These are phyloP conservation scores for Apiospora malaysiana DNA, from an alignment of 2,329 filamentous ascomycete species.

Conservation along the genomic window DNA sequence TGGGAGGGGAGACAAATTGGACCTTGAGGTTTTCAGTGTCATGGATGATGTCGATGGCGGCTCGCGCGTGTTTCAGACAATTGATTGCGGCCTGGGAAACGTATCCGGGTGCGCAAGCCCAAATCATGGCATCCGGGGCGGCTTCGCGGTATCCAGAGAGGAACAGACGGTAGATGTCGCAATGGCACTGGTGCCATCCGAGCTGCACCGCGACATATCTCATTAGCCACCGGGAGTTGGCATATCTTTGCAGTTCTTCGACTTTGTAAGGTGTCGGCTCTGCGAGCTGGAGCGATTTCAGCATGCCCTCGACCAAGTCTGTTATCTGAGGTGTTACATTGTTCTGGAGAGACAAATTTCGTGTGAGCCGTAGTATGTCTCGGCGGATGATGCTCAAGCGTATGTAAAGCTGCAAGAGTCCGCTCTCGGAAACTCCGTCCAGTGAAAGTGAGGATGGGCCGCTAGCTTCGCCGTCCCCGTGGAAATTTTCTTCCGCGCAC, in stretches of 20 bases:
- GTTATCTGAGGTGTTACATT: slow-evolving; percentile 22
- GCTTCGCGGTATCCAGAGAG: background rate
- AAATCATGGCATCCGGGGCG: background rate
- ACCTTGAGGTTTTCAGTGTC: background rate
- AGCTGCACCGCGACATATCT: background rate
- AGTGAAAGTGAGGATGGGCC: background rate
- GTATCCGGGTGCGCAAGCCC: background rate
- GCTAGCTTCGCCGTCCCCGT: slow-evolving; percentile 3
- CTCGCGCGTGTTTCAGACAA: background rate
- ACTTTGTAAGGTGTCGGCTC: background rate
- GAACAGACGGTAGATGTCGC: background rate
- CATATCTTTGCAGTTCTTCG: background rate
- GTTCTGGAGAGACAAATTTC: slow-evolving; percentile 29
- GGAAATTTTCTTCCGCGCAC: slow-evolving; percentile 51
- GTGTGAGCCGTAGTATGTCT: slow-evolving; percentile 32
- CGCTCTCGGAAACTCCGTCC: slow-evolving; percentile 10
- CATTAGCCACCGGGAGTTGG: background rate
- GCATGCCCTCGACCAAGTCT: background rate
- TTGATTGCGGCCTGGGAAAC: background rate
- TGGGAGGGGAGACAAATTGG: background rate
- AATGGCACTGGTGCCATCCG: background rate
- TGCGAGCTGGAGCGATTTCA: background rate
- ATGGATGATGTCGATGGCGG: background rate
- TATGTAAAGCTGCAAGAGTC: slow-evolving; percentile 29
- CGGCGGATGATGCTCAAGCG: slow-evolving; percentile 29